A percentile compares a stretch with the other conserved stretches of the same genome.
Conservation (phyloP, 2,329 filamentous ascomycete genomes). For the Aspergillus fischeri region DNA sequence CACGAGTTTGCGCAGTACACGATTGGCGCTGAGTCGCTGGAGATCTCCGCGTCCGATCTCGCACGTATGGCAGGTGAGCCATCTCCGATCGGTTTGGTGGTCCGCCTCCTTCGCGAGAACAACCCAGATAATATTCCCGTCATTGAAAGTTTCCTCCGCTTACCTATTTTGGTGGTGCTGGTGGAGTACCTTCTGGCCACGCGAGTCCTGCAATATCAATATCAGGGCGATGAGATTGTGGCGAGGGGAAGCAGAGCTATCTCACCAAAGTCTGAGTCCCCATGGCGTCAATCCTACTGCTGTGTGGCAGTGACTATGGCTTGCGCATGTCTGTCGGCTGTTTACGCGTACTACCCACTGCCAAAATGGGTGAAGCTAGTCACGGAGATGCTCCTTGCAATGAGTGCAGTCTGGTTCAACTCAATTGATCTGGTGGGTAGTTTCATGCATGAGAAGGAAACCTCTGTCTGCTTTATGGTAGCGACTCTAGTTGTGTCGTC, state of each 20-base stretch:
- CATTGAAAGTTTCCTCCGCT: neutral
- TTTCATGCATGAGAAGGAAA: constrained; percentile 2
- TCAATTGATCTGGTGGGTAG: neutral
- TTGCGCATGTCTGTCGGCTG: neutral
- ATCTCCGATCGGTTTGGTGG: neutral
- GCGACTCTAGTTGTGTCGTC: neutral
- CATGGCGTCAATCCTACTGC: constrained; percentile 1
- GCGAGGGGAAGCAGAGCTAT: neutral
- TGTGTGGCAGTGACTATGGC: neutral
- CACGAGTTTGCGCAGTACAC: neutral
- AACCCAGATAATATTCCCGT: neutral
- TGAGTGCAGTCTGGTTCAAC: constrained; percentile 1
- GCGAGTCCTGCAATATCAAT: neutral
- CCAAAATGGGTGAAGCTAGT: neutral
- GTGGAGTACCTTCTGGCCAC: constrained; percentile 1
- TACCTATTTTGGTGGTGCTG: neutral
- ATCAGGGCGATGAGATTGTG: neutral
- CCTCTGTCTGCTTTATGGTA: constrained; percentile 1
- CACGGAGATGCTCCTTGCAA: neutral
- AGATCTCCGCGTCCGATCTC: neutral
- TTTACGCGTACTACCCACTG: constrained; percentile 1
- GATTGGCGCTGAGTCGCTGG: neutral
- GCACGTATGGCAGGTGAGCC: neutral
- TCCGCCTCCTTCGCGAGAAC: neutral
- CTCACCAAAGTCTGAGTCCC: constrained; percentile 1